Evolutionary conservation across 2,329 filamentous ascomycete genomes (phyloP).

Genomic region (Colletotrichum eremochloae): DNA sequence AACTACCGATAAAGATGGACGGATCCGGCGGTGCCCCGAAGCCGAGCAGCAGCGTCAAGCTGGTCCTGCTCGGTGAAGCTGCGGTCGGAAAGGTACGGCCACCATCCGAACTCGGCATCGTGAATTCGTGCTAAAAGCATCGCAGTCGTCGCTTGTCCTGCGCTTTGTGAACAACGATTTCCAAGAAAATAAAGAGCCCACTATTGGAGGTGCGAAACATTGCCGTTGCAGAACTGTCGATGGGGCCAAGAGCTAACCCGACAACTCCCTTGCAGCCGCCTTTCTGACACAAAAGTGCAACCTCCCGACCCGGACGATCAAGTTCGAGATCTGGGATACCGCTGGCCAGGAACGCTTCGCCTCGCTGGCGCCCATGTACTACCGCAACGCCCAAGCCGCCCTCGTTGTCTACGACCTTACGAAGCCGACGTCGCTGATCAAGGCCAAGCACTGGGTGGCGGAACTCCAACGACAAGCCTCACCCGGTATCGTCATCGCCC

Average conservation of each 20-base stretch:
- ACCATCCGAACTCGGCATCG: slow-evolving; percentile 3
- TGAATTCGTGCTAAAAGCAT: slow-evolving; percentile 41
- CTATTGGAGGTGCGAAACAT: slow-evolving; percentile 85
- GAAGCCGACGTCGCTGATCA: slow-evolving; percentile 93
- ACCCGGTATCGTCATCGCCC: slow-evolving; percentile 94
- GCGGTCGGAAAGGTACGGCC: slow-evolving; percentile 92
- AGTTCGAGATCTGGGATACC: slow-evolving; percentile 98
- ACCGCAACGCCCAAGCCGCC: slow-evolving; percentile 97
- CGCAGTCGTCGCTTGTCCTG: slow-evolving; percentile 92
- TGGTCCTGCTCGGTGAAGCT: slow-evolving; percentile 96
- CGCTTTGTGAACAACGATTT: slow-evolving; percentile 99
- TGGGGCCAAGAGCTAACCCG: slow-evolving; percentile 28
- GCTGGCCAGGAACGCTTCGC: slow-evolving; percentile 98
- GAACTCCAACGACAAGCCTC: slow-evolving; percentile 97
- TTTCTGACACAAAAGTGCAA: slow-evolving; percentile 99
- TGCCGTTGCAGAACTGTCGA: slow-evolving; percentile 10
- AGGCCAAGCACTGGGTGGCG: slow-evolving; percentile 99
- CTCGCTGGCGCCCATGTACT: slow-evolving; percentile 98
- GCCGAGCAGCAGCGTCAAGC: slow-evolving; percentile 99
- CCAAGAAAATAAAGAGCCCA: slow-evolving; percentile 99
- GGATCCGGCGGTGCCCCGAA: slow-evolving; percentile 81
- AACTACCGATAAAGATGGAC: slow-evolving; percentile 68
- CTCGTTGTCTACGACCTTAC: slow-evolving; percentile 99
- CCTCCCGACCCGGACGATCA: slow-evolving; percentile 91
- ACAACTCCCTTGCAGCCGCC: slow-evolving; percentile 73